These are phyloP conservation scores for Passiflora organensis DNA, from an alignment of 345 rosid genomes.

Conservation along the genomic window DNA sequence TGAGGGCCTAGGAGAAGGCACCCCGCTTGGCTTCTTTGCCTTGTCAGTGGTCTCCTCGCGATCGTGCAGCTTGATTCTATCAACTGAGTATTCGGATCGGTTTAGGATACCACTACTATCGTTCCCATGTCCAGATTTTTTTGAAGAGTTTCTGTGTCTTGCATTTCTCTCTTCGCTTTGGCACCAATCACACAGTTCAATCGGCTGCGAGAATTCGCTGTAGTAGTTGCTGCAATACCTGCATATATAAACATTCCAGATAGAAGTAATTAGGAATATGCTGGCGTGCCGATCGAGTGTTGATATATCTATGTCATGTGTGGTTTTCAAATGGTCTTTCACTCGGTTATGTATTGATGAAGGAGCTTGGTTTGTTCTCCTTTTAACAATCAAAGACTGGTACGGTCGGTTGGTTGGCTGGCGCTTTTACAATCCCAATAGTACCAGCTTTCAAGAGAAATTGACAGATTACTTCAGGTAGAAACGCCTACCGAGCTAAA, in stretches of 20 bases:
- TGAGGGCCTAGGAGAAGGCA: constrained; percentile 68
- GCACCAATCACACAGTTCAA: constrained; percentile 88
- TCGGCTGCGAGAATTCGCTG: constrained; percentile 66
- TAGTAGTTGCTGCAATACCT: constrained; percentile 94
- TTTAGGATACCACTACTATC: constrained; percentile 32
- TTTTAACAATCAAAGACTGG: no score
- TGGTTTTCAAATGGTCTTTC: no score
- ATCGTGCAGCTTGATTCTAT: constrained; percentile 54
- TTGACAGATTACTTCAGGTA: no score
- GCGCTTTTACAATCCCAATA: no score
- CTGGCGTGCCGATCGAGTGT: no score
- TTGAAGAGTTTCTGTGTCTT: constrained; percentile 40
- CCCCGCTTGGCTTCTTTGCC: constrained; percentile 44
- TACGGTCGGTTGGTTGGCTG: no score
- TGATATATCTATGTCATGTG: no score
- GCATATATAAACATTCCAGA: not conserved
- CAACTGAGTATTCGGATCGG: constrained; percentile 57
- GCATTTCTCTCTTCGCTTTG: constrained; percentile 52
- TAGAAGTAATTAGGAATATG: no score
- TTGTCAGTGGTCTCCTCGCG: constrained; percentile 50
- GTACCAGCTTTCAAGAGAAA: no score
- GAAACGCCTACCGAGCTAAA: no score
- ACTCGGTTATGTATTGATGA: no score
- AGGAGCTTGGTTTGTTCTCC: no score
- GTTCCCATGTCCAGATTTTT: constrained; percentile 30